Evolutionary conservation across 768 basidiomycete genomes (phyloP).

Genomic region (Lactarius sanguifluus): DNA sequence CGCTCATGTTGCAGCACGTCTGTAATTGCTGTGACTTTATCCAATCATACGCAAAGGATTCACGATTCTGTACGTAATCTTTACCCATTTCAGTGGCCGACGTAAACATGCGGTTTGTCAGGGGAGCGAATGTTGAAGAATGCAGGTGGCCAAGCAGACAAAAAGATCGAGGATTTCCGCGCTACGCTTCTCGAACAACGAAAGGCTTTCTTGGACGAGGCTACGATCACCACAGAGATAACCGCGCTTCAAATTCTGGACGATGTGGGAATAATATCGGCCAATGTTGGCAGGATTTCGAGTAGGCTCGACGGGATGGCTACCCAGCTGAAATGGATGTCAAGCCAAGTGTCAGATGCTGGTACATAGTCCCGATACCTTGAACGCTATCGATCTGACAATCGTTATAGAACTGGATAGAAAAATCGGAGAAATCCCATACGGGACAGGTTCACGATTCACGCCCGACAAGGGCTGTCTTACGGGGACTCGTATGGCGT

Average conservation of each 20-base stretch:
- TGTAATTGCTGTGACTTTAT: no score
- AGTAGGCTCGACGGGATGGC: neutral
- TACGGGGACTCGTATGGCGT: neutral
- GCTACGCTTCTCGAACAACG: no score
- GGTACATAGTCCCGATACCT: neutral
- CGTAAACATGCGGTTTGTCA: no score
- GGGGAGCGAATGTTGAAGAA: no score
- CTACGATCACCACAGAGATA: no score
- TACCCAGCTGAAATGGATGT: neutral
- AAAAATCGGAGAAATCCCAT: neutral
- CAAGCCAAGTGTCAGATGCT: neutral
- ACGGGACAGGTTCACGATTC: neutral
- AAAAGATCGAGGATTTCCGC: no score
- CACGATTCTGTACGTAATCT: no score
- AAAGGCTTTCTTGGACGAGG: no score
- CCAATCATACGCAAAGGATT: no score
- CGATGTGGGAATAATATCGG: neutral
- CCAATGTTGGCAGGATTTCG: neutral
- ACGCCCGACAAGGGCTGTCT: neutral
- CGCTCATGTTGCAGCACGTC: no score
- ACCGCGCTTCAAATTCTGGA: neutral
- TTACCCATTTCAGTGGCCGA: no score
- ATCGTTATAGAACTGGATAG: neutral
- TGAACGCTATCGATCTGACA: neutral
- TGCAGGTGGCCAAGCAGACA: no score